Evolutionary conservation across 768 basidiomycete species (phyloP).

Genomic region (Trametes meyenii): DNA sequence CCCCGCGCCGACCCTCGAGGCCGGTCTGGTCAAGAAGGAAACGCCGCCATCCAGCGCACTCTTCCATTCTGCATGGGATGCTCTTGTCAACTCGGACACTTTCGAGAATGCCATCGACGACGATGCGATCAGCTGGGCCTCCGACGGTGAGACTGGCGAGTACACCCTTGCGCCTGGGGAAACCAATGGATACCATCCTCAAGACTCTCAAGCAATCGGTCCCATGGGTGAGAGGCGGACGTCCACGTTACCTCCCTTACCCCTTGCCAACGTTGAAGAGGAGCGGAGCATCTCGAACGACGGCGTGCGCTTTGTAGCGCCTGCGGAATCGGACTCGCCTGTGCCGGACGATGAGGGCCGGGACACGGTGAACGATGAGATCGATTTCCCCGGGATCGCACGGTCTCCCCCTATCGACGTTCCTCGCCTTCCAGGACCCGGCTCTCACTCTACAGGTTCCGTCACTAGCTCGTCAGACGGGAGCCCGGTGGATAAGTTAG

Average conservation of each 20-base stretch:
- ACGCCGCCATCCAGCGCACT: conserved; percentile 24
- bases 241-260: conserved; percentile 30
- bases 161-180: conserved; percentile 1
- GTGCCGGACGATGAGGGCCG: conserved; percentile 26
- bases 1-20: conserved; percentile 58
- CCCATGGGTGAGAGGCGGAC: conserved; percentile 47
- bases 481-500: conserved; percentile 45
- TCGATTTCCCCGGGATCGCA: conserved; percentile 22
- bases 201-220: conserved; percentile 41
- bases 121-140: conserved; percentile 52
- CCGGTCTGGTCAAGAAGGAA: conserved; percentile 59
- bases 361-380: conserved; percentile 20
- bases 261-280: conserved; percentile 16
- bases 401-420: conserved; percentile 32
- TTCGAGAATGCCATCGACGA: conserved; percentile 28
- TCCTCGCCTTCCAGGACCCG: conserved; percentile 28
- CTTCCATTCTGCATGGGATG: conserved; percentile 45
- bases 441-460: conserved; percentile 41
- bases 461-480: conserved; percentile 54
- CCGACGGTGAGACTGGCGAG: conserved; percentile 43
- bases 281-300: conserved; percentile 13
- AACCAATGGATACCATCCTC: conserved; percentile 14
- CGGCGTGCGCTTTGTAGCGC: conserved; percentile 30
- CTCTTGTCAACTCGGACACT: conserved; percentile 59
- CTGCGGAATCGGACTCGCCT: conserved; percentile 22